Percentiles rank a stretch among this genome's conserved stretches.
phyloP scores from a whole-genome alignment of 2,329 filamentous ascomycete species.

The Orbilia ellipsospora region DNA sequence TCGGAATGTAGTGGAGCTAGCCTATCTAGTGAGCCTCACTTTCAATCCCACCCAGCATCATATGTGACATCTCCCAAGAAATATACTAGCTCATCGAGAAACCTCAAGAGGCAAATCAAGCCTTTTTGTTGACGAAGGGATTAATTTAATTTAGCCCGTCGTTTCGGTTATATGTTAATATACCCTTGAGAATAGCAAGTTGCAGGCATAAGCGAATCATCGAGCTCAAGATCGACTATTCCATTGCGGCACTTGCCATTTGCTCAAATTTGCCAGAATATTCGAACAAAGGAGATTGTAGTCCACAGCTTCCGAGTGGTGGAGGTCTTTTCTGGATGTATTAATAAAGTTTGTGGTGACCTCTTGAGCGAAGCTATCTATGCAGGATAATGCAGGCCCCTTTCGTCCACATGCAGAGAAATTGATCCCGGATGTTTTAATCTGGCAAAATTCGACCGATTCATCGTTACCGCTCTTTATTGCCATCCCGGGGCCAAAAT shows the following conservation, averaged over 20 bases:
- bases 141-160: conserved; percentile 29
- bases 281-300: background rate
- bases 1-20: conserved; percentile 34
- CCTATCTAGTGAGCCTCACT: conserved; percentile 1
- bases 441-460: conserved; percentile 38
- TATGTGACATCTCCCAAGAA: conserved; percentile 51
- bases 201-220: background rate
- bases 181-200: background rate
- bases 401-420: conserved; percentile 8
- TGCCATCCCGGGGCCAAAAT: conserved; percentile 5
- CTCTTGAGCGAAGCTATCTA: conserved; percentile 16
- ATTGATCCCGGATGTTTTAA: conserved; percentile 20
- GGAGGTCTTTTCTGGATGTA: background rate
- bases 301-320: conserved; percentile 27
- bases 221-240: background rate
- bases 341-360: conserved; percentile 27
- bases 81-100: conserved; percentile 6
- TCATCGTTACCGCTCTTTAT: conserved; percentile 27
- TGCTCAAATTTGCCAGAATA: background rate
- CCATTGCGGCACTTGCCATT: conserved; percentile 8
- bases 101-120: conserved; percentile 13
- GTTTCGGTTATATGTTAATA: background rate
- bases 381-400: conserved; percentile 17
- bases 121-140: conserved; percentile 13
- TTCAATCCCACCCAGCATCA: conserved; percentile 9